Percentiles rank a stretch among this genome's conserved stretches.
Conservation (phyloP, 441 rosid genomes). For the Corymbia calophylla region DNA sequence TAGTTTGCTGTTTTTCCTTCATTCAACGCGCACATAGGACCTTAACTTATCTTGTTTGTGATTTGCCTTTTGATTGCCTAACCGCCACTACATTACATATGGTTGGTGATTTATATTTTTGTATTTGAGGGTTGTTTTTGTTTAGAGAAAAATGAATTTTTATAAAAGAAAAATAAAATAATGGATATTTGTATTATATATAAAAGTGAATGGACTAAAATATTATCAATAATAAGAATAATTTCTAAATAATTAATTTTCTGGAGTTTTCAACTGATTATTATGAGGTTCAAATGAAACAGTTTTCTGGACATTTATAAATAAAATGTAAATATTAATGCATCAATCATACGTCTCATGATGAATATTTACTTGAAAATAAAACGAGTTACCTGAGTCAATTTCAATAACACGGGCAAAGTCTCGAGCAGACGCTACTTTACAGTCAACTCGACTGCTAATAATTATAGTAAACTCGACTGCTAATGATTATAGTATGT, state of each 20-base stretch:
- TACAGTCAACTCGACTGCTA: background rate
- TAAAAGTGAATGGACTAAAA: too few species aligned
- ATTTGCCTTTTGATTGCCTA: background rate
- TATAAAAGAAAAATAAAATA: background rate
- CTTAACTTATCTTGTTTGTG: background rate
- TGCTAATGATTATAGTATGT: background rate
- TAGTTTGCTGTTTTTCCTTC: background rate
- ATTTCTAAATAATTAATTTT: background rate
- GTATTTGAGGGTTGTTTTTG: background rate
- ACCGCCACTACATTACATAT: background rate
- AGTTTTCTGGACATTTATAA: fast-evolving
- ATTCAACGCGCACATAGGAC: background rate
- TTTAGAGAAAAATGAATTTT: background rate
- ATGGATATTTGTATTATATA: too few species aligned
- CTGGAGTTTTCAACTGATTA: background rate
- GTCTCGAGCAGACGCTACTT: background rate
- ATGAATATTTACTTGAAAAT: background rate
- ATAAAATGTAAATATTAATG: background rate
- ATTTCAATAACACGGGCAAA: background rate
- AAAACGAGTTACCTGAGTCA: background rate
- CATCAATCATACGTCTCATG: background rate
- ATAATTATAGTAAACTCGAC: background rate
- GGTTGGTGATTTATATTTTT: background rate
- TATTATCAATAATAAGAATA: background rate
- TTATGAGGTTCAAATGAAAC: background rate